Conservation (phyloP, 805 yeast genomes). For the Groenewaldozyma salmanticensis region DNA sequence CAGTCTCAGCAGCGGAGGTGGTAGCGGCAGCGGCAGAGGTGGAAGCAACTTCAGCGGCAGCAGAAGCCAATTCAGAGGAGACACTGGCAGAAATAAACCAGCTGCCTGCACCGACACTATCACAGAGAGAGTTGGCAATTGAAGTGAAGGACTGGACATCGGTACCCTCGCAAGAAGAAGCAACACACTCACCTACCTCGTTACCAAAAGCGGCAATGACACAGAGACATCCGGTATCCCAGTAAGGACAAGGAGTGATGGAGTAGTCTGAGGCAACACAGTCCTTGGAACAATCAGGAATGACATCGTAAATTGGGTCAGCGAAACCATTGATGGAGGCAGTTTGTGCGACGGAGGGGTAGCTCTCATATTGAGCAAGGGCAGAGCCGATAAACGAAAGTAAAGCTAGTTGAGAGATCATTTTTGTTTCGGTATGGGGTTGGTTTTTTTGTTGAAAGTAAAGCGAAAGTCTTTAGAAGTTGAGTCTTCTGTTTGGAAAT, state of each 20-base stretch:
- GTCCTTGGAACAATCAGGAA: slow-evolving; percentile 37
- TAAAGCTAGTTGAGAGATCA: not conserved
- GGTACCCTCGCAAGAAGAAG: slow-evolving; percentile 29
- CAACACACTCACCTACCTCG: slow-evolving; percentile 35
- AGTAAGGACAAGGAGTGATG: slow-evolving; percentile 41
- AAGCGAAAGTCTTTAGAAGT: slow-evolving; percentile 1
- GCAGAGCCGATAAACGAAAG: slow-evolving; percentile 1
- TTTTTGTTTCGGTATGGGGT: not conserved
- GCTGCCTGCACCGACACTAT: slow-evolving; percentile 30
- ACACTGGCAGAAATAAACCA: slow-evolving; percentile 10
- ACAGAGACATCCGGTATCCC: slow-evolving; percentile 45
- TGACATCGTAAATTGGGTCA: slow-evolving; percentile 30
- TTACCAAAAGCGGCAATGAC: slow-evolving; percentile 41
- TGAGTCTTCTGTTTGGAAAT: not conserved
- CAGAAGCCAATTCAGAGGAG: slow-evolving; percentile 8
- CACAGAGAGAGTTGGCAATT: slow-evolving; percentile 35
- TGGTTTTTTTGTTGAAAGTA: not conserved
- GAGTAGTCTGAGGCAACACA: slow-evolving; percentile 21
- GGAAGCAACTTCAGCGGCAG: slow-evolving; percentile 6
- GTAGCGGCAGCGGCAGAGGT: slow-evolving; percentile 10
- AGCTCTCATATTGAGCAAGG: slow-evolving; percentile 23
- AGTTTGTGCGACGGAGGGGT: slow-evolving; percentile 37
- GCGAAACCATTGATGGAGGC: slow-evolving; percentile 41
- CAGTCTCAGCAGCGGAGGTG: slow-evolving; percentile 11
- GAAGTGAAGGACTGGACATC: slow-evolving; percentile 33